Base-by-base conservation (phyloP, 768 basidiomycete genomes). In the Lyophyllum semitale region DNA sequence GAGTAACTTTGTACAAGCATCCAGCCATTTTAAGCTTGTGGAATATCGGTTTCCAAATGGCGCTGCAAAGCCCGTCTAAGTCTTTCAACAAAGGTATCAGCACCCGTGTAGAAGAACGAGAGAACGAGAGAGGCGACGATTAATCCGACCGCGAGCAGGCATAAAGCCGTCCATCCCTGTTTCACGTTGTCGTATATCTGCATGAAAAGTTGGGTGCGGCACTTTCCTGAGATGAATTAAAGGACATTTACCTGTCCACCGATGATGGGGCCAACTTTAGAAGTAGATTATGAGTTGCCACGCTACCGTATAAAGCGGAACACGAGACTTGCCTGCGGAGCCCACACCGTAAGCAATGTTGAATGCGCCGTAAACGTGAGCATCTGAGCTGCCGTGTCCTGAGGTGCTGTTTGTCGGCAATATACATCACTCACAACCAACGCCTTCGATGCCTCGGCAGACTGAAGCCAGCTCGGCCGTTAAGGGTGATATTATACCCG, bases 311-410 rank as follows among this genome's bases (percentile, higher is more conserved):
- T 17, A 48, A 32, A 45, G 15, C 30, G 13, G 13, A 26, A 29
- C 51, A 38, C 13, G n/a, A 17, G 17, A 71, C 80, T 66, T 59
- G 88, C 88, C 63, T 43, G 82, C 71, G 30, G 84, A 79, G 26
- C 87, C 89, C 53, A 87, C 65, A 1, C 85, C 88, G 56, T 84
- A 89, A 2, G 82, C 83, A 11, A 91, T 63, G 70, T 90, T 92
- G 65, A 89, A 89, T 0, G 83, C 84, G 3, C 84, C 89, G 61
- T 89, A 91, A 3, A 88, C 77, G 62, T 91, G 88, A 0, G 81
- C 89, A 68, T 87, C 89, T 91, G n/a, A n/a, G n/a, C n/a, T n/a
- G n/a, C n/a, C n/a, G n/a, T n/a, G n/a, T n/a, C n/a, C n/a, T n/a
- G n/a, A 43, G 47, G 27, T 23, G 17, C 1, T 38, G 35, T 2